A percentile compares a stretch with the other conserved stretches of the same genome.
Evolutionary conservation across 768 basidiomycete species (phyloP).

Genomic region (Lentinus tigrinus): DNA sequence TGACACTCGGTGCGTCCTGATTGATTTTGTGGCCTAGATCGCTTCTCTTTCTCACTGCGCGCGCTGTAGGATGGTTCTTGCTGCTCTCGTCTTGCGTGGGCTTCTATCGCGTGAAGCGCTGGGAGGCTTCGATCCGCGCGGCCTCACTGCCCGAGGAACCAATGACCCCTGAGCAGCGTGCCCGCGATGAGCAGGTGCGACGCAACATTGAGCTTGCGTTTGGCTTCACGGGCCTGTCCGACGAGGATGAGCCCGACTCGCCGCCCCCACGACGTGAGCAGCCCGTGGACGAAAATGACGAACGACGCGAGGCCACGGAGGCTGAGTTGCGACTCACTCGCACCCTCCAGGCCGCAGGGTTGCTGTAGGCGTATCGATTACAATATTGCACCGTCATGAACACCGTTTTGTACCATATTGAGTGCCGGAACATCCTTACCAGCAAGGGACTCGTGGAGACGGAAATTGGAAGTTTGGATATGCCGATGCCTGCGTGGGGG

Average conservation of each 20-base stretch:
- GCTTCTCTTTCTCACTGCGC: background rate
- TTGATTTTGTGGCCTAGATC: background rate
- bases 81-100: constrained; percentile 80
- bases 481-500: no score
- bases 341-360: constrained; percentile 25
- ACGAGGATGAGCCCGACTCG: constrained; percentile 28
- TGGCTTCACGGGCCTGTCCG: constrained; percentile 36
- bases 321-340: constrained; percentile 25
- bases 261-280: background rate
- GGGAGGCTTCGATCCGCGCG: constrained; percentile 70
- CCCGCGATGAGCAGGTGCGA: constrained; percentile 50
- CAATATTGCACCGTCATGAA: background rate
- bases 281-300: constrained; percentile 5
- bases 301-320: constrained; percentile 14
- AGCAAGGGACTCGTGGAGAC: background rate
- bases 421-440: background rate
- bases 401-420: background rate
- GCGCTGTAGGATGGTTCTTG: constrained; percentile 78
- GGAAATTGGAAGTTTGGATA: no score
- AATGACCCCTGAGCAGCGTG: constrained; percentile 44
- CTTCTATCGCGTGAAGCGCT: constrained; percentile 83
- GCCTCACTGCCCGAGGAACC: constrained; percentile 31
- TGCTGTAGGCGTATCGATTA: constrained; percentile 20
- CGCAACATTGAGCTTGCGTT: constrained; percentile 53
- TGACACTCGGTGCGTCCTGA: constrained; percentile 67